phyloP scores from a whole-genome alignment of 805 yeast species.

The Pichia heedii region DNA sequence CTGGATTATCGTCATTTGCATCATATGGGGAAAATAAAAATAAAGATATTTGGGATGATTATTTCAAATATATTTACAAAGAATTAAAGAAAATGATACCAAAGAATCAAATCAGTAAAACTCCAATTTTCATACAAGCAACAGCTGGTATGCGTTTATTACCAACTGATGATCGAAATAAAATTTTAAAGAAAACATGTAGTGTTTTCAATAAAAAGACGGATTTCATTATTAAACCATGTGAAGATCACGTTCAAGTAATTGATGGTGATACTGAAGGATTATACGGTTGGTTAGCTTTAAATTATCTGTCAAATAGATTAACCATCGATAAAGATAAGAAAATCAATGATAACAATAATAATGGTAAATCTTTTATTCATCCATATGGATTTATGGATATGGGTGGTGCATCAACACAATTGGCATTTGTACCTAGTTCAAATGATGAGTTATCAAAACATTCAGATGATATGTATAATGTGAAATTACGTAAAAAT shows the following conservation, averaged over 20 bases:
- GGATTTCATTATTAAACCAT: slow-evolving; percentile 46
- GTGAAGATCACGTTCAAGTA: slow-evolving; percentile 66
- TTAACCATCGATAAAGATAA: slow-evolving; percentile 39
- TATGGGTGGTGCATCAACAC: slow-evolving; percentile 99
- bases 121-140: slow-evolving; percentile 87
- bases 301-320: slow-evolving; percentile 72
- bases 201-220: slow-evolving; percentile 42
- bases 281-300: slow-evolving; percentile 88
- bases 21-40: slow-evolving; percentile 31
- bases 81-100: slow-evolving; percentile 73
- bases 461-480: slow-evolving; percentile 67
- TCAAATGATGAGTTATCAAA: slow-evolving; percentile 45
- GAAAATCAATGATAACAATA: neutral
- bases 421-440: slow-evolving; percentile 85
- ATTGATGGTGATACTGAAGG: slow-evolving; percentile 97
- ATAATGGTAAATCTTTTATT: slow-evolving; percentile 8
- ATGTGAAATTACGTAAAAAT: slow-evolving; percentile 53
- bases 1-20: slow-evolving; percentile 74
- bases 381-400: slow-evolving; percentile 87
- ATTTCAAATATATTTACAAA: slow-evolving; percentile 53
- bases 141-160: slow-evolving; percentile 95
- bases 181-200: slow-evolving; percentile 56
- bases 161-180: slow-evolving; percentile 41
- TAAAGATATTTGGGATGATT: slow-evolving; percentile 57
- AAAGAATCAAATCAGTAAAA: slow-evolving; percentile 41